These are phyloP conservation scores for Waltergamsia citrina DNA, from an alignment of 2,329 filamentous ascomycete genomes.

Conservation along the genomic window DNA sequence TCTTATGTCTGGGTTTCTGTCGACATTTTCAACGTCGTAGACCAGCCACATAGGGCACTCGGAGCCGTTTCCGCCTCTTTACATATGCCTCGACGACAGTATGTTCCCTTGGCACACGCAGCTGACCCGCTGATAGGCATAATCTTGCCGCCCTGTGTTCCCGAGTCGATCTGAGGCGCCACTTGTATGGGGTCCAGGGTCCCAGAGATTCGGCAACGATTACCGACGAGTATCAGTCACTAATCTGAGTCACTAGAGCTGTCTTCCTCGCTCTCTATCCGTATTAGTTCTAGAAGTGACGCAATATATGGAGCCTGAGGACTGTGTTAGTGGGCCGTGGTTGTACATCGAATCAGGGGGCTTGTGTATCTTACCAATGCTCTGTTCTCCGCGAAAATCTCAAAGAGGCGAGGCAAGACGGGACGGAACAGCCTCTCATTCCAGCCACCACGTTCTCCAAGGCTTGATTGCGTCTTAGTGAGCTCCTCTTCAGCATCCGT, in stretches of 20 bases:
- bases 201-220: no score
- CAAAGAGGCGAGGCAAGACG: slow-evolving; percentile 54
- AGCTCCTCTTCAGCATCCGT: slow-evolving; percentile 48
- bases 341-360: not conserved
- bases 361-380: slow-evolving; percentile 37
- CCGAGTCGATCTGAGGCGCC: no score
- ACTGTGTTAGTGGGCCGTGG: slow-evolving; percentile 7
- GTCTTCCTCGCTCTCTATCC: slow-evolving; percentile 16
- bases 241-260: not conserved
- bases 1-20: no score
- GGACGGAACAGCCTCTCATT: slow-evolving; percentile 61
- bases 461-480: slow-evolving; percentile 34
- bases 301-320: slow-evolving; percentile 28
- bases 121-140: no score
- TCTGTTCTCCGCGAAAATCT: slow-evolving; percentile 61
- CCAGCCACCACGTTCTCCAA: slow-evolving; percentile 45
- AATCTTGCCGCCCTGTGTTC: no score
- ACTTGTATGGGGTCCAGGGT: no score
- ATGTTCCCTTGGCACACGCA: no score
- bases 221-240: no score
- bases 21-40: no score
- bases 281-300: slow-evolving; percentile 28
- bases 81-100: no score
- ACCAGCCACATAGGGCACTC: no score
- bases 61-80: no score